Percentiles rank a stretch among this genome's conserved stretches.
phyloP scores from a whole-genome alignment of 768 basidiomycete species.

The Tephrocybe sp. region DNA sequence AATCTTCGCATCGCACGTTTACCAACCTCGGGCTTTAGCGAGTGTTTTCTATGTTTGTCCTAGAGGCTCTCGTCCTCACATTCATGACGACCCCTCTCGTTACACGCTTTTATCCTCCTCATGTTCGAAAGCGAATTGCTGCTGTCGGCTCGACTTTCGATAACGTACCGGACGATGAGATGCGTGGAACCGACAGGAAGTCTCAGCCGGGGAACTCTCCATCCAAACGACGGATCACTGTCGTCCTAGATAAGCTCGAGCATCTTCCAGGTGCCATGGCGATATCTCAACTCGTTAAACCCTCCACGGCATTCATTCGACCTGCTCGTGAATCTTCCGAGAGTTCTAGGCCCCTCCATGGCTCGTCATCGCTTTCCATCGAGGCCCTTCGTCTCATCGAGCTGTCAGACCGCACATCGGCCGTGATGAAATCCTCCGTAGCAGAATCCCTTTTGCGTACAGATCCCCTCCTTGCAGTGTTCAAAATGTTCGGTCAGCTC shows the following conservation, averaged over 20 bases:
- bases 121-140: constrained; percentile 49
- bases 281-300: constrained; percentile 78
- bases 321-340: constrained; percentile 15
- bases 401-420: constrained; percentile 80
- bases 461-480: constrained; percentile 73
- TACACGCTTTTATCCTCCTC: constrained; percentile 63
- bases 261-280: constrained; percentile 90
- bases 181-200: constrained; percentile 10
- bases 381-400: constrained; percentile 89
- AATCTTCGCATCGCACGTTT: not conserved
- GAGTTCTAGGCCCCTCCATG: not conserved
- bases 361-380: constrained; percentile 39
- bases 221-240: constrained; percentile 56
- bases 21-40: constrained; percentile 29
- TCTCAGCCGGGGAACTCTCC: constrained; percentile 5
- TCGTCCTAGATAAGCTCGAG: constrained; percentile 89
- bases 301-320: constrained; percentile 17
- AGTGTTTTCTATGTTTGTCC: constrained; percentile 95
- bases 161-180: constrained; percentile 41
- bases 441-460: constrained; percentile 68
- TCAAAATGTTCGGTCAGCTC: constrained; percentile 74
- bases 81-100: constrained; percentile 86
- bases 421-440: constrained; percentile 80
- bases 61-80: constrained; percentile 80
- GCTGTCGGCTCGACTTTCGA: constrained; percentile 48